phyloP scores from a whole-genome alignment of 2,329 filamentous ascomycete species.

The Pezicula radicicola region DNA sequence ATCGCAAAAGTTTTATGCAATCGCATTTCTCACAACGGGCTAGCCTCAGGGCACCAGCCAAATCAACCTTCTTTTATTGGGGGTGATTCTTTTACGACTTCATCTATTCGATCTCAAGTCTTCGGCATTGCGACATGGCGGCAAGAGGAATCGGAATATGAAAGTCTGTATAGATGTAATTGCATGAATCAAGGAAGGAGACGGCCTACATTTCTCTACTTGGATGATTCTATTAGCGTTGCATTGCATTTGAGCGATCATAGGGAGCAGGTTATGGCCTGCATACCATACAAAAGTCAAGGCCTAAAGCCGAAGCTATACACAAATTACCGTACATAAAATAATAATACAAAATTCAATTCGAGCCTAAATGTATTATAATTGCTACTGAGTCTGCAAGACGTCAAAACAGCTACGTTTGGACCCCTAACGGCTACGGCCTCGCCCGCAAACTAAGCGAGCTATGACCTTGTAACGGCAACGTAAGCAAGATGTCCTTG shows the following conservation, averaged over 20 bases:
- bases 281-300: background rate
- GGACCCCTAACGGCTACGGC: background rate
- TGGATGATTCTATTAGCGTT: constrained; percentile 3
- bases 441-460: constrained; percentile 12
- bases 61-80: too few relatives aligned
- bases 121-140: too few relatives aligned
- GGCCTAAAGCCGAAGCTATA: background rate
- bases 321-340: background rate
- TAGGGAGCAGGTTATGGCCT: background rate
- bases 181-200: background rate
- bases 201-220: background rate
- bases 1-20: too few relatives aligned
- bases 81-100: too few relatives aligned
- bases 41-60: too few relatives aligned
- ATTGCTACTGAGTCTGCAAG: background rate
- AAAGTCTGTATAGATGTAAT: background rate
- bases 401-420: background rate
- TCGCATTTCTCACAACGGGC: too few relatives aligned
- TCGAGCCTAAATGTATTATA: background rate
- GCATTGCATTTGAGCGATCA: constrained; percentile 4
- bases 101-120: too few relatives aligned
- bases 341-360: background rate
- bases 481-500: background rate
- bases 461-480: constrained; percentile 8
- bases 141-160: background rate